phyloP scores from a whole-genome alignment of 2,329 filamentous ascomycete species.

The Blastomyces gilchristii region DNA sequence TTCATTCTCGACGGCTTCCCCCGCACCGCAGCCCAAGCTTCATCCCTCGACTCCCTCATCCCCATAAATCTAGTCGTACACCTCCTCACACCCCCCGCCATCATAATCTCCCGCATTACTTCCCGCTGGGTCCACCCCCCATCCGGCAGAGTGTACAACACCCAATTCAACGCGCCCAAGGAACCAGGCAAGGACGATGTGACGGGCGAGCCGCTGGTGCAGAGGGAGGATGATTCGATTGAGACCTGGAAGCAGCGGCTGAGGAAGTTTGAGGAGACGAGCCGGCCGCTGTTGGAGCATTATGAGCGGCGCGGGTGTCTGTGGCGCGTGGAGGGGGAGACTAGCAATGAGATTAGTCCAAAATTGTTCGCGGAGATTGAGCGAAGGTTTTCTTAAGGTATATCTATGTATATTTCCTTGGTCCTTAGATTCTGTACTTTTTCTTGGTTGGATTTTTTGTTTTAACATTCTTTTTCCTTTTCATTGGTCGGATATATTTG shows the following conservation, averaged over 20 bases:
- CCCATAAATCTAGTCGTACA: slow-evolving; percentile 94
- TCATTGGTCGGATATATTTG: not conserved
- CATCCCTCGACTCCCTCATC: slow-evolving; percentile 64
- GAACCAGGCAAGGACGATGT: slow-evolving; percentile 75
- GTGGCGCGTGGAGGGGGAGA: slow-evolving; percentile 77
- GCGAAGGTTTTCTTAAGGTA: slow-evolving; percentile 51
- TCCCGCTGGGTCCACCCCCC: slow-evolving; percentile 89
- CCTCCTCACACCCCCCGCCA: slow-evolving; percentile 70
- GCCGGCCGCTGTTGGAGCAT: slow-evolving; percentile 72
- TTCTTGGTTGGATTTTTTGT: not conserved
- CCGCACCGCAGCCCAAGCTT: slow-evolving; percentile 71
- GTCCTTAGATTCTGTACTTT: not conserved
- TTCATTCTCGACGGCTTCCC: slow-evolving; percentile 97
- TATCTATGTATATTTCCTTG: not conserved
- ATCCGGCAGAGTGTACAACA: slow-evolving; percentile 90
- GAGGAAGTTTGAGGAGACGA: slow-evolving; percentile 77
- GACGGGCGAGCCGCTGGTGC: slow-evolving; percentile 75
- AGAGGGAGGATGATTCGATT: slow-evolving; percentile 76
- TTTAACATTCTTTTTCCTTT: not conserved
- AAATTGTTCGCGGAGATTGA: slow-evolving; percentile 76
- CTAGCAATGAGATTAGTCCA: slow-evolving; percentile 92
- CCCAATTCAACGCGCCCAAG: slow-evolving; percentile 77
- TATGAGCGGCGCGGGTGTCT: slow-evolving; percentile 77
- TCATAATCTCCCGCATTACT: slow-evolving; percentile 81
- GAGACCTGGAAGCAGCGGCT: slow-evolving; percentile 74